Conservation (phyloP, 83 land plant genomes). For the Larix sibirica region DNA sequence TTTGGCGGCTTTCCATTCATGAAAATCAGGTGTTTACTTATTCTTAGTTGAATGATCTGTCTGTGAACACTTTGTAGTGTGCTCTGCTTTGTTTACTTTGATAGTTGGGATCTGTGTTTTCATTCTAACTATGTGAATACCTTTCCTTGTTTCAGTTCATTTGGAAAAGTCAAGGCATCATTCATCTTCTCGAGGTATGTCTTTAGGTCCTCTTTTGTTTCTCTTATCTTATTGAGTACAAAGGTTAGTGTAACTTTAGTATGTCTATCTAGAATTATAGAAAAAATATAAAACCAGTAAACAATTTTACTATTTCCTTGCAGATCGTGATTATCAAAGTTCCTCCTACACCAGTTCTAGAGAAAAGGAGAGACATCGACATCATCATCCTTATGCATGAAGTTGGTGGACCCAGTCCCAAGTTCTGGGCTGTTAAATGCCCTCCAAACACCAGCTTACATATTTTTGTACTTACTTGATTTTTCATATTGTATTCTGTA, state of each 20-base stretch:
- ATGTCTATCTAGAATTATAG: background rate
- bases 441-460: background rate
- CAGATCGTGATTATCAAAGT: constrained; percentile 61
- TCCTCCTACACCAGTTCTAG: constrained; percentile 29
- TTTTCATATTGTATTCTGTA: background rate
- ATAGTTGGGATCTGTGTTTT: constrained; percentile 7
- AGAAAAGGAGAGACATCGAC: constrained; percentile 70
- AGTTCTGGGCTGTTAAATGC: background rate
- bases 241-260: background rate
- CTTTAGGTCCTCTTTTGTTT: background rate
- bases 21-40: background rate
- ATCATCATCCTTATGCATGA: constrained; percentile 64
- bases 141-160: constrained; percentile 42
- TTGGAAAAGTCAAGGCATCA: constrained; percentile 64
- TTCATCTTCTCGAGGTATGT: constrained; percentile 53
- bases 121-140: background rate
- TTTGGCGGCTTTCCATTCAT: background rate
- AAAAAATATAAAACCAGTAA: background rate
- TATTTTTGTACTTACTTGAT: background rate
- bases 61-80: background rate
- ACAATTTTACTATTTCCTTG: background rate
- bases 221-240: background rate
- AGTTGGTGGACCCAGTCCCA: background rate
- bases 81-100: too few relatives aligned
- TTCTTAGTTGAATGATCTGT: background rate